Percentiles rank a stretch among this genome's conserved stretches.
Evolutionary conservation across 768 basidiomycete species (phyloP).

Genomic region (Dioszegia aurantiaca): DNA sequence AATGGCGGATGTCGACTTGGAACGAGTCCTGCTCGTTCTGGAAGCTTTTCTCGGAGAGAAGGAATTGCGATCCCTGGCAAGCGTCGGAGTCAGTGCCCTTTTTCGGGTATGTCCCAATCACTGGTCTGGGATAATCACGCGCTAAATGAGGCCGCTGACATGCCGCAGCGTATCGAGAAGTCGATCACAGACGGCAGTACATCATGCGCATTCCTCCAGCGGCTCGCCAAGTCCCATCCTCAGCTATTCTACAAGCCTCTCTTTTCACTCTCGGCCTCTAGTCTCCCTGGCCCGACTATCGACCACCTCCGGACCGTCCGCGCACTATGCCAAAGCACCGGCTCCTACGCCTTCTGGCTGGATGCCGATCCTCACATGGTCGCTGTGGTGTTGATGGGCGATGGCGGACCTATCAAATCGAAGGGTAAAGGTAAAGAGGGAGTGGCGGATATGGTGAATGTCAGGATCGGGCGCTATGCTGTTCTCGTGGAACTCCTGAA

Average conservation of each 20-base stretch:
- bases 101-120: constrained; percentile 18
- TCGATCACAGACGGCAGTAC: not conserved
- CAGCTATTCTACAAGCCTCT: constrained; percentile 41
- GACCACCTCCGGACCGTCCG: constrained; percentile 21
- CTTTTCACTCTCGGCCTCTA: constrained; percentile 36
- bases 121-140: no score
- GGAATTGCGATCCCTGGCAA: constrained; percentile 6
- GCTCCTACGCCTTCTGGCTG: constrained; percentile 29
- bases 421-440: constrained; percentile 34
- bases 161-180: constrained; percentile 17
- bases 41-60: not conserved
- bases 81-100: constrained; percentile 11
- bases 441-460: constrained; percentile 24
- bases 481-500: constrained; percentile 29
- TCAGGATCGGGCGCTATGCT: constrained; percentile 39
- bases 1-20: not conserved
- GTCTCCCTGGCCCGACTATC: constrained; percentile 6
- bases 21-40: not conserved
- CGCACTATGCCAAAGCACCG: constrained; percentile 15
- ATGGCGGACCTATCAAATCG: constrained; percentile 14
- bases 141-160: no score
- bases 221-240: constrained; percentile 26
- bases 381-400: constrained; percentile 38
- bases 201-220: constrained; percentile 23
- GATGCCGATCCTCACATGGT: constrained; percentile 43